Percentiles rank a stretch among this genome's conserved stretches.
phyloP scores from a whole-genome alignment of 805 yeast genomes.

The Millerago galiae region DNA sequence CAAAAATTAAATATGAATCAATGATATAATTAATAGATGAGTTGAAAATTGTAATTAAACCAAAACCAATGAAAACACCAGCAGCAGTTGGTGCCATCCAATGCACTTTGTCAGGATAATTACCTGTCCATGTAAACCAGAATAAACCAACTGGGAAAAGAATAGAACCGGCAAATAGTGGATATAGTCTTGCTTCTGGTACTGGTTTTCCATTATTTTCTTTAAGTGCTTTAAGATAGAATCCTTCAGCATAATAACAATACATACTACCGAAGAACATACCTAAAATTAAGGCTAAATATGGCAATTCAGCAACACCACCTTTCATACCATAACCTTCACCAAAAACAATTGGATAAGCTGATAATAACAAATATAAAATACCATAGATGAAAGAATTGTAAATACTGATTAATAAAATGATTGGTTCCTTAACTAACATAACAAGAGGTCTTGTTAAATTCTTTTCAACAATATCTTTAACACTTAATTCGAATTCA shows the following conservation, averaged over 20 bases:
- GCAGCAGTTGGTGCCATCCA: conserved; percentile 78
- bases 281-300: conserved; percentile 70
- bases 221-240: conserved; percentile 40
- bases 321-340: conserved; percentile 53
- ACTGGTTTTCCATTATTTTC: conserved; percentile 53
- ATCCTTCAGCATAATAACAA: conserved; percentile 47
- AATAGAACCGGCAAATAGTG: conserved; percentile 68
- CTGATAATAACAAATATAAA: conserved; percentile 64
- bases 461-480: conserved; percentile 56
- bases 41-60: conserved; percentile 60
- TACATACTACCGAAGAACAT: conserved; percentile 48
- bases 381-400: conserved; percentile 79
- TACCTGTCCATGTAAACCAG: conserved; percentile 89
- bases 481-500: conserved; percentile 45
- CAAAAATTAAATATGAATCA: conserved; percentile 61
- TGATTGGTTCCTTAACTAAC: conserved; percentile 66
- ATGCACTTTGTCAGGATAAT: conserved; percentile 60
- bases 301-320: conserved; percentile 74
- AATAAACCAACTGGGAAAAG: conserved; percentile 72
- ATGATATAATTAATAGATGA: conserved; percentile 67
- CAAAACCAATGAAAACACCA: conserved; percentile 60
- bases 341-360: conserved; percentile 66
- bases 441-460: conserved; percentile 62
- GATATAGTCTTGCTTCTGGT: conserved; percentile 76
- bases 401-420: conserved; percentile 62